Evolutionary conservation across 306 rosid genomes (phyloP), one percentile per base, ranked within the genome.

Genomic region (Rosa lucieae): DNA sequence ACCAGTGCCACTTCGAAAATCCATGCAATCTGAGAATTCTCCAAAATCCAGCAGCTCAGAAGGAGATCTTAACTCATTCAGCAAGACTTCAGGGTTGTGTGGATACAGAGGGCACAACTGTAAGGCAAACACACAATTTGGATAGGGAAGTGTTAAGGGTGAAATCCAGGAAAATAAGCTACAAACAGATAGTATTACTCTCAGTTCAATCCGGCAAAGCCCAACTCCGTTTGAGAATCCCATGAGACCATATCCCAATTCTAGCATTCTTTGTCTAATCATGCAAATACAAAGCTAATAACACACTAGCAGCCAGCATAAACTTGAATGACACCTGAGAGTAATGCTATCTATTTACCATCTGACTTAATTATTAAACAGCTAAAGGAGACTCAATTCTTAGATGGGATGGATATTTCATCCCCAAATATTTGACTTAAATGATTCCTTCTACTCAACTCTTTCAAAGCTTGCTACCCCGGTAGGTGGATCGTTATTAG

Each of bases 81-180:
- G 77, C 65, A 91, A 85, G 65, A 91, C 92, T 86, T 93, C 92
- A 14, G 99, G 99, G 85, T 95, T 90, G 92, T 95, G 98, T 0
- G 99, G 99, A 88, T 95, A 95, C 87, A 93, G 65, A 80, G 99
- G 99, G 85, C 97, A 95, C 84, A 95, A 63, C 99, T 95, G 91
- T 78, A 78, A 84, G 74, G 56, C 73, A 84, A 75, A 78, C 74
- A 48, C 58, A 26, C 63, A 67, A 5, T 47, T 21, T 72, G 73
- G 37, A 48, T 82, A 63, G 71, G 58, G 39, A 53, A 78, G 51
- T 5, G 20, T 17, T 32, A 72, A 29, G 1, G 35, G 10, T 70
- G 10, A 65, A 55, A 48, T 70, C n/a, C 12, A 74, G 15, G 32
- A 42, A 56, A 55, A 62, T 52, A 61, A 72, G 55, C 14, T 42